Evolutionary conservation across 2,329 filamentous ascomycete species (phyloP).

Genomic region (Ceratocystiopsis minuta): DNA sequence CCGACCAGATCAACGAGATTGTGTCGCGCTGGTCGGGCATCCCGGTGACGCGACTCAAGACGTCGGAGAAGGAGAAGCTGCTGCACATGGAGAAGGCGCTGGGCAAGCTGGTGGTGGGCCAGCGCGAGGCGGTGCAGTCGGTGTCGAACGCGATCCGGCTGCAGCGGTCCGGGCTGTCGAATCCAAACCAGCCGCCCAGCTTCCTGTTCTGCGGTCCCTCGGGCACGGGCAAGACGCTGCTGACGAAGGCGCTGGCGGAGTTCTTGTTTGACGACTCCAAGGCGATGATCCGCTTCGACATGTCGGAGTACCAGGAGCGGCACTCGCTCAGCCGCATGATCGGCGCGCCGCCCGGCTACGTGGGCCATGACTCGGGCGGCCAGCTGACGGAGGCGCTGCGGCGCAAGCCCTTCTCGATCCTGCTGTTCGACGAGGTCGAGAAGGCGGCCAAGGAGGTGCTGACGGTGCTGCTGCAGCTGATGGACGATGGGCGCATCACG

Average conservation of each 20-base stretch:
- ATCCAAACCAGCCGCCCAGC: slow-evolving; percentile 91
- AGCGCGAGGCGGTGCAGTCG: slow-evolving; percentile 80
- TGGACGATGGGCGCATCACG: slow-evolving; percentile 97
- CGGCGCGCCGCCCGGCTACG: slow-evolving; percentile 88
- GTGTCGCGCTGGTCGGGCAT: slow-evolving; percentile 97
- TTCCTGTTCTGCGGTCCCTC: slow-evolving; percentile 99
- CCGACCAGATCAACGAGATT: slow-evolving; percentile 98
- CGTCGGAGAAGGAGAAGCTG: slow-evolving; percentile 96
- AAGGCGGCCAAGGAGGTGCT: slow-evolving; percentile 96
- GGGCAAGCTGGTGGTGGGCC: slow-evolving; percentile 71
- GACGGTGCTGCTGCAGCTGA: slow-evolving; percentile 93
- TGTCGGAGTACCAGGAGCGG: slow-evolving; percentile 98
- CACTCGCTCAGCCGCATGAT: slow-evolving; percentile 96
- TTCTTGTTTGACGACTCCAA: slow-evolving; percentile 96
- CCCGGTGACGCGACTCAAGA: slow-evolving; percentile 82
- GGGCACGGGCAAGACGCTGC: slow-evolving; percentile 90
- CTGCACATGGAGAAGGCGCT: slow-evolving; percentile 88
- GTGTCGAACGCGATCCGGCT: slow-evolving; percentile 93
- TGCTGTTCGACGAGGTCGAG: slow-evolving; percentile 95
- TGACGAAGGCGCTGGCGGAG: slow-evolving; percentile 92
- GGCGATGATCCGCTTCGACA: slow-evolving; percentile 96
- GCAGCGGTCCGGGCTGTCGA: slow-evolving; percentile 82
- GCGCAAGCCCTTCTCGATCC: slow-evolving; percentile 88
- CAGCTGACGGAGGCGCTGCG: slow-evolving; percentile 91
- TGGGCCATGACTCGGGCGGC: slow-evolving; percentile 88